Evolutionary conservation across 208 protist genomes (phyloP).

Genomic region (Leishmania amazonensis): DNA sequence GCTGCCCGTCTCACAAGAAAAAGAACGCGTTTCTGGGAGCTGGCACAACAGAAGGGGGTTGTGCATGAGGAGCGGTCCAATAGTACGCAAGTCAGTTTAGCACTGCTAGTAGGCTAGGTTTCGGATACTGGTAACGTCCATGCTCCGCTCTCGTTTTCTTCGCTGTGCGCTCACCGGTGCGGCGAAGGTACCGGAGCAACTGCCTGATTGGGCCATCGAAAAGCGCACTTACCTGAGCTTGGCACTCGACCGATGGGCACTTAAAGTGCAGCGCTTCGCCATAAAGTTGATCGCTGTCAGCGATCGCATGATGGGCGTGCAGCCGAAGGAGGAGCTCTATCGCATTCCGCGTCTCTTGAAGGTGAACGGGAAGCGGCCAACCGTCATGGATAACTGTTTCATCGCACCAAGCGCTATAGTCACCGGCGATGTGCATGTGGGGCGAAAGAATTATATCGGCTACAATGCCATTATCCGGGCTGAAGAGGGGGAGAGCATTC

Average conservation of each 20-base stretch:
- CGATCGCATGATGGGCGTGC: slow-evolving; percentile 71
- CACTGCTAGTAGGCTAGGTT: background rate
- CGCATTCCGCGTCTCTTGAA: slow-evolving; percentile 76
- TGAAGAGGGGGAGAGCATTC: slow-evolving; percentile 78
- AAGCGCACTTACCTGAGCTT: slow-evolving; percentile 52
- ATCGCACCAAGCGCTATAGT: slow-evolving; percentile 87
- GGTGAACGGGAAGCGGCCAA: slow-evolving; percentile 71
- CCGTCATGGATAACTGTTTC: slow-evolving; percentile 90
- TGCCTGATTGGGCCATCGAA: slow-evolving; percentile 77
- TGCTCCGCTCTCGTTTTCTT: slow-evolving; percentile 45
- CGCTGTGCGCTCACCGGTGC: slow-evolving; percentile 1
- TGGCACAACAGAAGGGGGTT: background rate
- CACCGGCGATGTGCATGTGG: slow-evolving; percentile 84
- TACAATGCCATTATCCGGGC: slow-evolving; percentile 90
- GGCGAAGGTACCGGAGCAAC: slow-evolving; percentile 40
- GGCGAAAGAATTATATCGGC: slow-evolving; percentile 90
- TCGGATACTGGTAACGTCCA: slow-evolving; percentile 4
- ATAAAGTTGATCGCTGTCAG: slow-evolving; percentile 58
- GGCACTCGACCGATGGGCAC: slow-evolving; percentile 42
- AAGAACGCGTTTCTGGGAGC: background rate
- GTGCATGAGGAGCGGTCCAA: background rate
- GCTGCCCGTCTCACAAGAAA: background rate
- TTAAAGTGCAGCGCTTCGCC: slow-evolving; percentile 42
- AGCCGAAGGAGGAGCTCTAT: slow-evolving; percentile 82
- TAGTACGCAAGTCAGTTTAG: background rate